Base-by-base conservation (phyloP, 2,329 filamentous ascomycete species). In the Fusarium tanahbumbuense region DNA sequence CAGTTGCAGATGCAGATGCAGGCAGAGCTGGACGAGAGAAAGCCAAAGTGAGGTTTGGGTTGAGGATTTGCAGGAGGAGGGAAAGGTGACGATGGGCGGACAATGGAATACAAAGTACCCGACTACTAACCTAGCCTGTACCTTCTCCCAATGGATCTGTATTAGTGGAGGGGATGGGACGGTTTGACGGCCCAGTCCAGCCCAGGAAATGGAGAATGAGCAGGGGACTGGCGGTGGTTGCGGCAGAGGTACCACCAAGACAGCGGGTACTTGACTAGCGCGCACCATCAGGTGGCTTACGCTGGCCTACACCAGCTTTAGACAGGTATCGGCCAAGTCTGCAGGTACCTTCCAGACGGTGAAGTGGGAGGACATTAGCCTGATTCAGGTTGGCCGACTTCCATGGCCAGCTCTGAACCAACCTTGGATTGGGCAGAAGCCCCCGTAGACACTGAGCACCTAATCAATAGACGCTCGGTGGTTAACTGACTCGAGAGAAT, bases 361-460 rank as follows among this genome's bases (percentile, higher is more conserved):
- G 67, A 70, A 69, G 44, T 61, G 61, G 56, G 59, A 58, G 46
- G 52, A 59, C 45, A 50, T 71, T 74, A 75, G 71, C 65, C 69
- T 75, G 70, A 72, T 75, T 75, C 73, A 75, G 71, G 73, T 75
- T 70, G 72, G 66, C 65, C 63, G 69, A 55, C 68, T 72, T 34
- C 18, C 34, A 37, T 73, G 73, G 66, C 63, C 63, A 64, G 45
- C 55, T 60, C 70, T 52, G 44, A 62, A 44, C 28, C 27, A 28
- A 53, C 40, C 16, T n/a, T 55, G 16, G 27, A 46, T 55, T 55
- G 52, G 37, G 34, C 34, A 49, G 32, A 37, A 25, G 23, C 42
- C 73, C 73, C 70, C 70, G 70, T 70, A 72, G 56, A 67, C 54
- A 52, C 62, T 41, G 52, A 32, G 37, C 52, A 30, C 28, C 28